Base-by-base conservation (phyloP, 306 rosid genomes). In the Purshia tridentata region DNA sequence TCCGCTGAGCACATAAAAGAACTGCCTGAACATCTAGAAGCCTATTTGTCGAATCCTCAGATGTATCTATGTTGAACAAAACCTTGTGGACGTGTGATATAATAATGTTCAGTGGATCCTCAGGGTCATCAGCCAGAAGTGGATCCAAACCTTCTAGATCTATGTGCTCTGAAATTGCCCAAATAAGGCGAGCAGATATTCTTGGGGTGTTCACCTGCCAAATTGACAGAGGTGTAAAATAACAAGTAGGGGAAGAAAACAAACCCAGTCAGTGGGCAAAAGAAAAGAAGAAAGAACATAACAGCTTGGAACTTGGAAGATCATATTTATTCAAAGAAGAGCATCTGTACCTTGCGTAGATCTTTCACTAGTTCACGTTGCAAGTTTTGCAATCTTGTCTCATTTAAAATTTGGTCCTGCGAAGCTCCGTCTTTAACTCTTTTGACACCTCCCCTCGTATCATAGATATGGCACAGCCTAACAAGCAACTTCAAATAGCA, bases 401-500 rank as follows among this genome's bases (percentile, higher is more conserved):
- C 99, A 16, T 94, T 94, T 81, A 94, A 80, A 81, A 94, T 94
- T 87, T 91, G 99, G 85, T 94, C 99, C 77, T 94, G 99, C 50
- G 99, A 91, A 64, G 99, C 99, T 65, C 99, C 99, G 20, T 89
- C 97, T 77, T 94, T 94, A 67, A 94, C 87, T 78, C 96, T 88
- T 86, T 94, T 91, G 54, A 94, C 99, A 69, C 99, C 99, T 23
- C 99, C 93, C 82, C 97, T 83, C 14, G 97, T 94, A 82, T 94
- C 99, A 75, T 83, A 94, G 65, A 91, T 91, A 81, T 83, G 91
- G 83, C 99, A 94, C 61, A 94, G 80, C 80, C 99, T 82, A 80
- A 94, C 99, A 73, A 94, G 96, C 87, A 94, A 82, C 86, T 94
- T 94, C 84, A 91, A 87, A 84, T 94, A 94, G 90, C 99, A 94